These are phyloP conservation scores for Euphorbia lathyris DNA, from an alignment of 345 rosid species.

Conservation along the genomic window DNA sequence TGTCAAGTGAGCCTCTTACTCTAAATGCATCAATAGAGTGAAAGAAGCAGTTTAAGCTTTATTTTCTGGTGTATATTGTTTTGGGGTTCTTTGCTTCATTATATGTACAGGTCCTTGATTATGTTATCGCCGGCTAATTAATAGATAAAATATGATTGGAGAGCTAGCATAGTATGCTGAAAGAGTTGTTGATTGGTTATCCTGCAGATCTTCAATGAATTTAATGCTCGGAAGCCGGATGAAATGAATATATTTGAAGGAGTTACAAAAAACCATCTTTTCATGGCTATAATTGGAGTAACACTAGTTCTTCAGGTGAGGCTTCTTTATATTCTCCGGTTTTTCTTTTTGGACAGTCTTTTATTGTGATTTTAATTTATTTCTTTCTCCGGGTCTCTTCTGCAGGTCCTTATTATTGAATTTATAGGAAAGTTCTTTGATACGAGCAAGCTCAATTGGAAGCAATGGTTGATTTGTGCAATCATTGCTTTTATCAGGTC, in stretches of 20 bases:
- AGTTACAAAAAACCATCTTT: conserved; percentile 25
- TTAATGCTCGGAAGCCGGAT: conserved; percentile 35
- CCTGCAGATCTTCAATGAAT: conserved; percentile 34
- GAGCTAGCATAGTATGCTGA: background rate
- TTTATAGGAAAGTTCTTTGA: conserved; percentile 74
- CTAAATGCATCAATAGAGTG: background rate
- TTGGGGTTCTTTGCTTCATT: background rate
- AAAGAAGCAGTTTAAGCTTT: background rate
- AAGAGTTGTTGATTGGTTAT: background rate
- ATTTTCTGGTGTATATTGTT: background rate
- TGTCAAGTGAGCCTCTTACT: conserved; percentile 23
- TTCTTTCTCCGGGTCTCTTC: background rate
- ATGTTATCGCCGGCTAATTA: background rate
- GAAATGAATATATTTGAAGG: conserved; percentile 28
- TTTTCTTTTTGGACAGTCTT: background rate
- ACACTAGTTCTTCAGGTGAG: conserved; percentile 35
- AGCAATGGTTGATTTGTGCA: conserved; percentile 25
- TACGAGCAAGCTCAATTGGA: conserved; percentile 67
- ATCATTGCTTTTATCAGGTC: conserved; percentile 24
- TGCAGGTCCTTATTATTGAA: conserved; percentile 37
- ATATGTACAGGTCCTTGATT: background rate
- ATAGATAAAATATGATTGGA: background rate
- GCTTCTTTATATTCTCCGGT: background rate
- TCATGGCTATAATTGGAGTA: conserved; percentile 22
- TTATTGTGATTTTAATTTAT: background rate